Evolutionary conservation across 169 alveolate genomes (phyloP).

Genomic region (Plasmodium gonderi): DNA sequence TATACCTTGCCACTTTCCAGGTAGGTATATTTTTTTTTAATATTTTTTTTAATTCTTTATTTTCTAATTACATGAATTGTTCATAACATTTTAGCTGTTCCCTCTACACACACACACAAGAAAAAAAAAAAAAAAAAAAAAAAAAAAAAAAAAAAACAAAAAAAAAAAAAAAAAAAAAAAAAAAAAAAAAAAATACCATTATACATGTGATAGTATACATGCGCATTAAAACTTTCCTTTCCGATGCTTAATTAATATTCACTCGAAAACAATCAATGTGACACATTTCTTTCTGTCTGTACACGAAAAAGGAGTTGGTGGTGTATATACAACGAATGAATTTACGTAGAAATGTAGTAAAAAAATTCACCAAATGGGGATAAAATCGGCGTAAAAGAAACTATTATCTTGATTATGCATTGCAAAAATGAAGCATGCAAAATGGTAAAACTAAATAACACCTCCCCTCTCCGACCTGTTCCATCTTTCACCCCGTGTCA

Average conservation of each 20-base stretch:
- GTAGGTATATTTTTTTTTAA: slow-evolving; percentile 9
- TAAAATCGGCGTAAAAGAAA: no score
- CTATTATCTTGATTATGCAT: no score
- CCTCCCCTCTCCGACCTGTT: slow-evolving; percentile 1
- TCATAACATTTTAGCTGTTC: not conserved
- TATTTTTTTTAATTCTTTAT: not conserved
- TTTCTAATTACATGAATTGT: not conserved
- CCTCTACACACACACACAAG: not conserved
- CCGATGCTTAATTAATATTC: no score
- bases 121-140: no score
- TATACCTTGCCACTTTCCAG: not conserved
- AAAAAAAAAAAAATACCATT: not conserved
- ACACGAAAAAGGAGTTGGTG: no score
- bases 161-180: not conserved
- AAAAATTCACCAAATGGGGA: no score
- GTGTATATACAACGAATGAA: not conserved
- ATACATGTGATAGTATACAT: no score
- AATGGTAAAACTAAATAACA: slow-evolving; percentile 14
- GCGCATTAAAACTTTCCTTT: no score
- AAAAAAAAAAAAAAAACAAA: no score
- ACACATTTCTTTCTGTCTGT: no score
- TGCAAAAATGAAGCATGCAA: no score
- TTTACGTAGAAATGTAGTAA: not conserved
- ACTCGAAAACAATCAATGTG: no score
- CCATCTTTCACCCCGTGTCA: not conserved